These are phyloP conservation scores for Suillus weaverae DNA, from an alignment of 768 basidiomycete genomes.

Conservation along the genomic window DNA sequence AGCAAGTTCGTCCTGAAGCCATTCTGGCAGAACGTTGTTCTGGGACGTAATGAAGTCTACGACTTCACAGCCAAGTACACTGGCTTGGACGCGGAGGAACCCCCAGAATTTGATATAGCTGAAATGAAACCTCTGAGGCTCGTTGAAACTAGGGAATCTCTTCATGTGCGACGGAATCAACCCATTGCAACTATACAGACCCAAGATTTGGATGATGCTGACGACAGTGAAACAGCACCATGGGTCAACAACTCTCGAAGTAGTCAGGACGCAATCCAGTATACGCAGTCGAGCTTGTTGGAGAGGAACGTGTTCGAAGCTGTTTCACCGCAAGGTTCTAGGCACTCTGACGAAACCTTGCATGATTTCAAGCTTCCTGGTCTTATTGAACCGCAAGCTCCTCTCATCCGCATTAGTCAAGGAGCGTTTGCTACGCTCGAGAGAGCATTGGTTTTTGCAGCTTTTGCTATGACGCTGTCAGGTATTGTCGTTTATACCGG, in stretches of 20 bases:
- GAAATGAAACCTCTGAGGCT: constrained; percentile 37
- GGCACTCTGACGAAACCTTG: constrained; percentile 60
- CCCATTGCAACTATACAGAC: constrained; percentile 27
- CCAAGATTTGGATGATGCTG: constrained; percentile 21
- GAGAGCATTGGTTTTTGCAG: constrained; percentile 68
- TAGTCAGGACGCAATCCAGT: constrained; percentile 21
- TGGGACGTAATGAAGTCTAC: constrained; percentile 43
- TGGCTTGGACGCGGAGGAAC: constrained; percentile 54
- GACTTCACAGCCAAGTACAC: constrained; percentile 48
- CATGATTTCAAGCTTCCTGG: constrained; percentile 37
- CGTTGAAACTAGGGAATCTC: constrained; percentile 3
- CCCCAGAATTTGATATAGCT: constrained; percentile 51
- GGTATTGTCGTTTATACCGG: constrained; percentile 86
- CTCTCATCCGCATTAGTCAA: constrained; percentile 45
- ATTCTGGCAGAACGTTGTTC: constrained; percentile 60
- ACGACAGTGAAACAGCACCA: constrained; percentile 44
- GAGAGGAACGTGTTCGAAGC: constrained; percentile 54
- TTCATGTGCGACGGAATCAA: constrained; percentile 20
- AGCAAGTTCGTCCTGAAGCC: constrained; percentile 45
- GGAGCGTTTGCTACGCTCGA: constrained; percentile 56
- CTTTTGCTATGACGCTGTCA: constrained; percentile 59
- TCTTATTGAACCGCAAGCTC: constrained; percentile 15
- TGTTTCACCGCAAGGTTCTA: constrained; percentile 40
- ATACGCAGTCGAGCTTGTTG: constrained; percentile 46
- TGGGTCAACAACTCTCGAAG: constrained; percentile 47